Evolutionary conservation across 2,329 filamentous ascomycete genomes (phyloP).

Genomic region (Akanthomyces lecanii): DNA sequence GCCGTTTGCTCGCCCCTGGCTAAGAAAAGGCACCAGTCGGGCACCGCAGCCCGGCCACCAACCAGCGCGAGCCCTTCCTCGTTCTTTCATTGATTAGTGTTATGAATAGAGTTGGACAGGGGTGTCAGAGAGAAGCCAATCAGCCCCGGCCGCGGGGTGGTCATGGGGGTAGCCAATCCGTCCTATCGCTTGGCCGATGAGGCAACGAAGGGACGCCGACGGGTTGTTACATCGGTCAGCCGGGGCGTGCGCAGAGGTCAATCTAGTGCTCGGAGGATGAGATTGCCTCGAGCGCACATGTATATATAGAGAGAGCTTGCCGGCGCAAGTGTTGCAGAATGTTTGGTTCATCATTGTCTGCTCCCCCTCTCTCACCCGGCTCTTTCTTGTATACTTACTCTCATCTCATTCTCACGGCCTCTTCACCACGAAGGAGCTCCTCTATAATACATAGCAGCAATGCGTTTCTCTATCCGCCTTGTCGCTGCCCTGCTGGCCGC

Average conservation of each 20-base stretch:
- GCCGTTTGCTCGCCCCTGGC: background rate
- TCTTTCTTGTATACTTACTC: too few relatives aligned
- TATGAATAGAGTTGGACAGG: background rate
- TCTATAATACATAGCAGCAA: background rate
- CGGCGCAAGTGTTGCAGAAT: background rate
- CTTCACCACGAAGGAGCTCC: too few relatives aligned
- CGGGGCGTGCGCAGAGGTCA: background rate
- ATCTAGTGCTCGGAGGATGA: background rate
- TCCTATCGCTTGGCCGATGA: background rate
- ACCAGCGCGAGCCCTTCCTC: background rate
- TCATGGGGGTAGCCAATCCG: background rate
- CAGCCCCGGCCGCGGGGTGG: background rate
- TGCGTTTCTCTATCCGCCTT: constrained; percentile 3
- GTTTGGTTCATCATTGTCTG: background rate
- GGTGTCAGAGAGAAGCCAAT: background rate
- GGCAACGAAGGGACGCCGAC: background rate
- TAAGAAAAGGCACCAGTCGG: too few relatives aligned
- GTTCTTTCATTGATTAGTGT: background rate
- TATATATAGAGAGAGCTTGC: background rate
- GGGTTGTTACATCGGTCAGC: background rate
- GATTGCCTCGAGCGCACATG: background rate
- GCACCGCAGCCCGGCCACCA: background rate
- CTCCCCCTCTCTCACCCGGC: too few relatives aligned
- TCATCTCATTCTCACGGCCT: background rate
- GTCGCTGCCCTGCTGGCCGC: background rate